These are phyloP conservation scores for Myriosclerotinia curreyana DNA, from an alignment of 2,329 filamentous ascomycete species.

Conservation along the genomic window DNA sequence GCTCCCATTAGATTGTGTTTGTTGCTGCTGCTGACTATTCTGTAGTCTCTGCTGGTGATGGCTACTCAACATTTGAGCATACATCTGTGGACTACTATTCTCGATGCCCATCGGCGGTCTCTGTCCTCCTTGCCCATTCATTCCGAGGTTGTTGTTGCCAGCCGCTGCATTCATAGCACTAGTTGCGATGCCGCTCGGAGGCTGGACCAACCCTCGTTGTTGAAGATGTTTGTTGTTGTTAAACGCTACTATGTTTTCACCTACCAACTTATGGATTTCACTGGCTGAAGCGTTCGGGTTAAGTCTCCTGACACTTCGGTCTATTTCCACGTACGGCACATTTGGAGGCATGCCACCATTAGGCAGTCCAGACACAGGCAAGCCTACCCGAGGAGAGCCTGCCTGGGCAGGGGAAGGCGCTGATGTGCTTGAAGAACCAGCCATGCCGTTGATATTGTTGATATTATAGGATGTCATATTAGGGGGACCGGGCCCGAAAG, in stretches of 20 bases:
- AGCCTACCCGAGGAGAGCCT: conserved; percentile 35
- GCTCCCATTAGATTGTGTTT: conserved; percentile 22
- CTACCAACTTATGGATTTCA: conserved; percentile 32
- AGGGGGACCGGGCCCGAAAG: conserved; percentile 39
- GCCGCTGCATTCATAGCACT: conserved; percentile 51
- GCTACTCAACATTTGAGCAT: conserved; percentile 50
- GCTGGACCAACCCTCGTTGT: conserved; percentile 39
- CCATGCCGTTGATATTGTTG: conserved; percentile 47
- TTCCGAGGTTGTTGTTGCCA: conserved; percentile 37
- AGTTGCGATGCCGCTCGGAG: conserved; percentile 46
- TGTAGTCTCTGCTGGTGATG: conserved; percentile 43
- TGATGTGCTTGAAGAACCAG: conserved; percentile 40
- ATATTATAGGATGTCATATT: conserved; percentile 51
- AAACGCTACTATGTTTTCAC: conserved; percentile 37
- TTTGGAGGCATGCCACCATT: conserved; percentile 14
- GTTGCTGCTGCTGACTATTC: conserved; percentile 35
- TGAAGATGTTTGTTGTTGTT: conserved; percentile 21
- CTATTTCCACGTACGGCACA: conserved; percentile 16
- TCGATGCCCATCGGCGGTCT: conserved; percentile 38
- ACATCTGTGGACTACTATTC: conserved; percentile 46
- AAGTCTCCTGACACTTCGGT: conserved; percentile 6
- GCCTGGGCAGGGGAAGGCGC: conserved; percentile 33
- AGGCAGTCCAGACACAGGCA: conserved; percentile 24
- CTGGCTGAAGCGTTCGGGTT: conserved; percentile 13
- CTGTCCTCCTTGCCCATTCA: conserved; percentile 19